Base-by-base conservation (phyloP, 2,329 filamentous ascomycete genomes). In the Neoarthrinium moseri region DNA sequence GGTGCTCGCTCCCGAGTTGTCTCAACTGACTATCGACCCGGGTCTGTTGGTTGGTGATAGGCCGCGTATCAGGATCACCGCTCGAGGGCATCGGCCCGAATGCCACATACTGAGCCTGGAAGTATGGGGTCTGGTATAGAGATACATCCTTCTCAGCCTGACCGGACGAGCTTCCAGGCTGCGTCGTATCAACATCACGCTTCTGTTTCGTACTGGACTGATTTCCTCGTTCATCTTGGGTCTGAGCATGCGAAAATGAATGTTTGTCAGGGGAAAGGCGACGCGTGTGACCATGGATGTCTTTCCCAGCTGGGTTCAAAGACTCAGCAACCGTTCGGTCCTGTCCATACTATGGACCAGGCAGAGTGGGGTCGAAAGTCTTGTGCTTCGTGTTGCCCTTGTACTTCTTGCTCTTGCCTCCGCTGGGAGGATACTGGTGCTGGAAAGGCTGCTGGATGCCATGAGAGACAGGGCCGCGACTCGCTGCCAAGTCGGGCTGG, bases 381-480 rank as follows among this genome's bases (percentile, higher is more conserved):
- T 24, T 23, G n/a, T 20, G 17, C 7, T 43, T n/a, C 23, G 34
- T 32, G 8, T 34, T 13, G 22, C 35, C 18, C 30, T 48, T 50
- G 20, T 29, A 36, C 42, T 52, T 49, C 11, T 15, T 36, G 29
- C 48, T 47, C 20, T 38, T 37, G 17, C 48, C 43, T 13, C 30
- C 37, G 12, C 41, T 34, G 13, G 40, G 45, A 18, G 27, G 45
- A 32, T 49, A 46, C 20, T 27, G 41, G 11, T 33, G 18, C 35
- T 29, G 26, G 8, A 29, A n/a, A 29, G 8, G 8, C 8, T 29
- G n/a, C 8, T 7, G n/a, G 26, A n/a, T n/a, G n/a, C n/a, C n/a
- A n/a, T n/a, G n/a, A n/a, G n/a, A n/a, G n/a, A n/a, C n/a, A n/a
- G n/a, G n/a, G n/a, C n/a, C n/a, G n/a, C n/a, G n/a, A n/a, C n/a